A percentile compares a stretch with the other conserved stretches of the same genome.
Evolutionary conservation across 768 basidiomycete species (phyloP).

Genomic region (Hericium coralloides): DNA sequence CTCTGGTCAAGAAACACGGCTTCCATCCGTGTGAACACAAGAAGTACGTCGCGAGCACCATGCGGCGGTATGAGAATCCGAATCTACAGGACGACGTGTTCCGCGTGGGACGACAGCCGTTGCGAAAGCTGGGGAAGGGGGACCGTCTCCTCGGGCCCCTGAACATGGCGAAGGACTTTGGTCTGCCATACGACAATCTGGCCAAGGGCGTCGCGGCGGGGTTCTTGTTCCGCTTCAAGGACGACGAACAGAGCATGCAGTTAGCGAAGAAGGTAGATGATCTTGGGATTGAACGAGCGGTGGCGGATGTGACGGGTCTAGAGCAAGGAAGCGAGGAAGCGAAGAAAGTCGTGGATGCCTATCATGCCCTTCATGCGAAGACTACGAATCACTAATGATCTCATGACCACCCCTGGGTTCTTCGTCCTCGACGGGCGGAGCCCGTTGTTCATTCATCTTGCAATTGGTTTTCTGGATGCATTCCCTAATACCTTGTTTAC

Average conservation of each 20-base stretch:
- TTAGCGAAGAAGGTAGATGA: conserved; percentile 19
- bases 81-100: conserved; percentile 27
- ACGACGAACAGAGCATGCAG: conserved; percentile 27
- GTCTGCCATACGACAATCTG: conserved; percentile 22
- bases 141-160: conserved; percentile 30
- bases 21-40: conserved; percentile 18
- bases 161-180: conserved; percentile 25
- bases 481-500: too few species aligned
- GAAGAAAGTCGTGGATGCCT: conserved; percentile 14
- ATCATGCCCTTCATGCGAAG: conserved; percentile 10
- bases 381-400: background rate
- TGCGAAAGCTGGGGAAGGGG: conserved; percentile 27
- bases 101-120: conserved; percentile 30
- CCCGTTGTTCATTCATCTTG: too few species aligned
- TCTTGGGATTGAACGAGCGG: conserved; percentile 20
- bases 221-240: conserved; percentile 23
- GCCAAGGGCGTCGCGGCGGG: conserved; percentile 28
- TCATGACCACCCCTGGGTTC: too few species aligned
- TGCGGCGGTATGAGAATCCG: conserved; percentile 26
- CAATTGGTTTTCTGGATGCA: too few species aligned
- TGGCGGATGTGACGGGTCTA: conserved; percentile 24
- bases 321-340: conserved; percentile 15
- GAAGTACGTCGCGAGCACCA: conserved; percentile 25
- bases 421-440: too few species aligned
- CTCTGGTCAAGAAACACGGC: conserved; percentile 23